Percentiles rank a stretch among this genome's conserved stretches.
Conservation (phyloP, 2,329 filamentous ascomycete genomes). For the Pseudopithomyces maydicus region DNA sequence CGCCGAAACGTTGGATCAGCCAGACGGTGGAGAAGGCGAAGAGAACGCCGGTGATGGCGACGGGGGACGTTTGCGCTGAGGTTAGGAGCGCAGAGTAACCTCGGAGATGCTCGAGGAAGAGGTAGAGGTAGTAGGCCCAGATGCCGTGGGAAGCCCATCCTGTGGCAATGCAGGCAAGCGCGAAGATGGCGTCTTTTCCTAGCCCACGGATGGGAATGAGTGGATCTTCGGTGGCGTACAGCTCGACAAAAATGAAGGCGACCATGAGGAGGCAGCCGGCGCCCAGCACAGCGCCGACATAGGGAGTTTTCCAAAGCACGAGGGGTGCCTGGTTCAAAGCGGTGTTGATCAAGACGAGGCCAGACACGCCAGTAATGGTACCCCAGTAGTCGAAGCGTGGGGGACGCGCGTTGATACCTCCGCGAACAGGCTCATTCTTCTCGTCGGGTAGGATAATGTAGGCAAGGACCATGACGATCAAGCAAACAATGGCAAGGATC, state of each 20-base stretch:
- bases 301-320: slow-evolving; percentile 61
- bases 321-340: slow-evolving; percentile 68
- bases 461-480: slow-evolving; percentile 42
- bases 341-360: slow-evolving; percentile 67
- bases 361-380: slow-evolving; percentile 55
- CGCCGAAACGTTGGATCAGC: slow-evolving; percentile 25
- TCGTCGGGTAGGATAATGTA: slow-evolving; percentile 47
- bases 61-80: slow-evolving; percentile 29
- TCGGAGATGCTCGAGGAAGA: slow-evolving; percentile 31
- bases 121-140: slow-evolving; percentile 37
- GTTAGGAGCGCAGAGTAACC: slow-evolving; percentile 28
- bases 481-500: slow-evolving; percentile 46
- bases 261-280: slow-evolving; percentile 59
- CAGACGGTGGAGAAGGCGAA: slow-evolving; percentile 33
- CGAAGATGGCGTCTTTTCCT: slow-evolving; percentile 57
- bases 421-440: background rate
- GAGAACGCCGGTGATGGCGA: slow-evolving; percentile 30
- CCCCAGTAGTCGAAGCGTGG: slow-evolving; percentile 50
- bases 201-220: slow-evolving; percentile 62
- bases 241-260: slow-evolving; percentile 60
- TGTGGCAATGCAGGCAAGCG: slow-evolving; percentile 58
- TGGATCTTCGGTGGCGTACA: slow-evolving; percentile 52
- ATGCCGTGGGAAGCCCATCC: slow-evolving; percentile 41
- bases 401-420: background rate
- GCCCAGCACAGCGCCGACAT: slow-evolving; percentile 61